Base-by-base conservation (phyloP, 768 basidiomycete genomes). In the Cyclocybe aegerita region DNA sequence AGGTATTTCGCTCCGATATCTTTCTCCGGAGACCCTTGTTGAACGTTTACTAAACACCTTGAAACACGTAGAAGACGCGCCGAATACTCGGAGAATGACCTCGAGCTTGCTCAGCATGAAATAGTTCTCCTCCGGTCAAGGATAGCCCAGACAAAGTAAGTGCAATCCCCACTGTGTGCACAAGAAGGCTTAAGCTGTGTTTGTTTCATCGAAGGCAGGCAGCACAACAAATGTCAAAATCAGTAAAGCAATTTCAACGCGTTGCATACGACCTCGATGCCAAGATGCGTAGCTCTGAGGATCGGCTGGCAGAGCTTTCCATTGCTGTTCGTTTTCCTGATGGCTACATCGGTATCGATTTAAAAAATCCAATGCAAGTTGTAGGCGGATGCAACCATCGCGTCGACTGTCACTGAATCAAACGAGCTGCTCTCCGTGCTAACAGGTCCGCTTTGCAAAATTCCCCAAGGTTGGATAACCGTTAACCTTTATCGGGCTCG, bases 261-360 rank as follows among this genome's bases (percentile, higher is more conserved):
- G 47, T 48, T 15, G 40, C 52, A 9, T 45, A 55, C 14, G 37
- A 48, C n/a, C 34, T 60, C 3, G 54, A 56, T 11, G 33, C 57
- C 2, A 43, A 55, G 23, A 49, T 50, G 23, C 52, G 49, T 12
- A 29, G 30, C 11, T 47, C 43, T 6, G 53, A 63, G 17, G 57
- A 56, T 17, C 52, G 39, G 7, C 12, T 63, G 23, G 39, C 53
- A 5, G 61, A 65, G 32, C 53, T 61, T n/a, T 61, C 61, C 30
- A 51, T 65, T 15, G 53, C 43, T 15, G 62, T 63, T 29, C 37
- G 63, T 50, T 35, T 23, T 15, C 39, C 39, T 41, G 10, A 30
- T 16, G 9, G 7, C 37, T 39, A 9, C 43, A 17, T 9, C 12
- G 2, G 10, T 33, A 32, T 39, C 17, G 23, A 15, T 39, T 23